phyloP scores from a whole-genome alignment of 129 eudicot genomes.

The Flaveria trinervia region DNA sequence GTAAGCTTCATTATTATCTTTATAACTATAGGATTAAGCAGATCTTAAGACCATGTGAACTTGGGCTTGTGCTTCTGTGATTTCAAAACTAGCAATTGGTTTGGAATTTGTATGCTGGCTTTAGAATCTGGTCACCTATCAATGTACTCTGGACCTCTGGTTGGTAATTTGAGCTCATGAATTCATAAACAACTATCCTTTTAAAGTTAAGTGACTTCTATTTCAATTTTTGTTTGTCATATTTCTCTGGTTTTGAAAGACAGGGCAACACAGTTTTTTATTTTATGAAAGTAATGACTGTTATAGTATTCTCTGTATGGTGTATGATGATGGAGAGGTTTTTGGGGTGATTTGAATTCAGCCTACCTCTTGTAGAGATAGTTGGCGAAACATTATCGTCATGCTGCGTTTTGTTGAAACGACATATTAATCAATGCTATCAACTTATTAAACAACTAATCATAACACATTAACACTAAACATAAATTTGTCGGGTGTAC shows the following conservation, averaged over 20 bases:
- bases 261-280: background rate
- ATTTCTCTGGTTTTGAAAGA: conserved; percentile 12
- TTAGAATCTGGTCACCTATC: conserved; percentile 14
- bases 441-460: too few species aligned
- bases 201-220: background rate
- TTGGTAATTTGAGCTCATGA: conserved; percentile 20
- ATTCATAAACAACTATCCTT: conserved; percentile 15
- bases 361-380: too few species aligned
- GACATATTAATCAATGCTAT: too few species aligned
- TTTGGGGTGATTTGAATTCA: too few species aligned
- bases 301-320: too few species aligned
- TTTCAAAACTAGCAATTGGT: conserved; percentile 15
- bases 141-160: conserved; percentile 30
- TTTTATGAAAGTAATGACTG: background rate
- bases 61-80: conserved; percentile 56
- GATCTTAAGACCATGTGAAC: conserved; percentile 44
- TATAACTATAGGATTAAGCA: conserved; percentile 43
- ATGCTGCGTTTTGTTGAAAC: too few species aligned
- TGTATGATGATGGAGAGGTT: too few species aligned
- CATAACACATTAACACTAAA: too few species aligned
- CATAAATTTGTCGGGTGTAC: too few species aligned
- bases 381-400: too few species aligned
- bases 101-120: conserved; percentile 19
- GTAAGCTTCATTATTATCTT: conserved; percentile 50
- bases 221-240: conserved; percentile 9